Base-by-base conservation (phyloP, 208 protist species). In the Borovskyia barvae region DNA sequence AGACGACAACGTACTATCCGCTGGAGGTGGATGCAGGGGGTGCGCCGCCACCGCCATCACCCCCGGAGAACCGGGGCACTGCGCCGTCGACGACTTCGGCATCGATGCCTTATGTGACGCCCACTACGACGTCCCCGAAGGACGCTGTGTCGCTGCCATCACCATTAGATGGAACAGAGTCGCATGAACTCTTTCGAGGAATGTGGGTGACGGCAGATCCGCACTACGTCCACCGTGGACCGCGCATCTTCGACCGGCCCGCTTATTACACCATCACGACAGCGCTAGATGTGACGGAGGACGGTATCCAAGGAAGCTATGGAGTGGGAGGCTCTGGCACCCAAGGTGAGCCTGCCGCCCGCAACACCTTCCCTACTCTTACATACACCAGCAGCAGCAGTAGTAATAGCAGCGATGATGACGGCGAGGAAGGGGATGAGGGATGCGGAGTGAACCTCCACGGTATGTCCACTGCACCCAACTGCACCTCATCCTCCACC, bases 161-260 rank as follows among this genome's bases (percentile, higher is more conserved):
- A 14, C 15, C 12, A 17, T 11, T 2, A 45, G 8, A 25, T 4
- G 25, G 12, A 15, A n/a, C 25, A 19, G 32, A 42, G 28, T 59
- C 32, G 40, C 76, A 77, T 19, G 77, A 76, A 39, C 72, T 92
- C n/a, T 92, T 92, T 49, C 72, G 81, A 30, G 85, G 80, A 5
- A 86, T 92, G 80, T 92, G 85, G 85, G 80, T 92, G 33, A 63
- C 77, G 8, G 69, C 72, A 0, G 77, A 81, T 22, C 42, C 52
- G 2, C 41, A 75, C 42, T 67, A 66, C 63, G 40, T 78, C 56
- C 56, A 66, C 33, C 53, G 74, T 35, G 70, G 72, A 2, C 81
- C 73, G 15, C 80, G 78, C 17, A 56, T 52, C 15, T 80, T 92
- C 55, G 80, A 73, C 12, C 55, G 70, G 15, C 80, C 85, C 12